Evolutionary conservation across 495 filamentous ascomycete species (phyloP).

Genomic region (Xylaria curta): DNA sequence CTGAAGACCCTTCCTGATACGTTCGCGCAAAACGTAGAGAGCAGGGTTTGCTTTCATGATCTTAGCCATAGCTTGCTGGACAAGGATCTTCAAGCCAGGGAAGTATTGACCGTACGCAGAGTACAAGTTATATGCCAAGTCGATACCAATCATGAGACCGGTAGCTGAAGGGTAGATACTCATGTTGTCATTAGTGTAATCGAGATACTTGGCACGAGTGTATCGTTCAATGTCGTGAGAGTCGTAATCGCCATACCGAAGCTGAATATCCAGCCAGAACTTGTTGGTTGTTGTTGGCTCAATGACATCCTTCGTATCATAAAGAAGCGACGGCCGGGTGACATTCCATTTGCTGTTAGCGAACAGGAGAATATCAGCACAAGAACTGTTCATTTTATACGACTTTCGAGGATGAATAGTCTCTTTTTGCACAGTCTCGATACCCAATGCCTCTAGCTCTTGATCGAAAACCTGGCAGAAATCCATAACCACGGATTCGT

Average conservation of each 20-base stretch:
- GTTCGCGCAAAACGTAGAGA: conserved; percentile 93
- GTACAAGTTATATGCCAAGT: conserved; percentile 97
- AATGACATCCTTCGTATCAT: conserved; percentile 96
- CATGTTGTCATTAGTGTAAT: conserved; percentile 99
- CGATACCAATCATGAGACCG: conserved; percentile 97
- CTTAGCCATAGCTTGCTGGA: conserved; percentile 99
- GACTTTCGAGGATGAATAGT: conserved; percentile 99
- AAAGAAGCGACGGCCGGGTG: conserved; percentile 87
- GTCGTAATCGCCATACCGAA: conserved; percentile 98
- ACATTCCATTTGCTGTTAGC: conserved; percentile 99
- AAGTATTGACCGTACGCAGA: conserved; percentile 99
- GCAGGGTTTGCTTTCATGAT: conserved; percentile 99
- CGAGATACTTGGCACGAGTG: conserved; percentile 95
- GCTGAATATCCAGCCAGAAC: conserved; percentile 98
- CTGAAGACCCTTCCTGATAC: conserved; percentile 98
- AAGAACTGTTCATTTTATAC: conserved; percentile 99
- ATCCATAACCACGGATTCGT: conserved; percentile 99
- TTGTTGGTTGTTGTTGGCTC: conserved; percentile 97
- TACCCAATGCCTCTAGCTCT: conserved; percentile 92
- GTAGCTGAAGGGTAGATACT: conserved; percentile 98
- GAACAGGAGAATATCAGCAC: conserved; percentile 96
- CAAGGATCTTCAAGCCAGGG: conserved; percentile 93
- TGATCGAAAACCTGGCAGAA: conserved; percentile 99
- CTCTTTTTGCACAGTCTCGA: conserved; percentile 99
- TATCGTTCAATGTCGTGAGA: conserved; percentile 99